phyloP scores from a whole-genome alignment of 1,284 basidiomycete genomes.

The Ganoderma lucidum region DNA sequence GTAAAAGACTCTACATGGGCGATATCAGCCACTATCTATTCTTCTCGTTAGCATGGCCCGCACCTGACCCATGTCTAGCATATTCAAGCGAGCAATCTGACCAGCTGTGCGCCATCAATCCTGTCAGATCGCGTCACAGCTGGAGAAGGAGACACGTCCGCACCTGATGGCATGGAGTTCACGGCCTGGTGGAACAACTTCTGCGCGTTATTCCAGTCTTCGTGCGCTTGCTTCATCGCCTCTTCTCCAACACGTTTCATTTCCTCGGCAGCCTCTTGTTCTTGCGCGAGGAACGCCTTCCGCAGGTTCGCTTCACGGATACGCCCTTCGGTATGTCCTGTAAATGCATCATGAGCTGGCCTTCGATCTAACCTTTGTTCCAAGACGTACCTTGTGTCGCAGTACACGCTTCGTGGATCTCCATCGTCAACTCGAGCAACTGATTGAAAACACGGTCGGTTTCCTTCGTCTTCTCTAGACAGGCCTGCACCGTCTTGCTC shows the following conservation, averaged over 20 bases:
- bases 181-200: conserved; percentile 11
- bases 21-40: background rate
- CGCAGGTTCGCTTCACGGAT: conserved; percentile 14
- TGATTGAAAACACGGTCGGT: conserved; percentile 17
- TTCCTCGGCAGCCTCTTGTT: conserved; percentile 16
- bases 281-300: conserved; percentile 7
- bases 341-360: background rate
- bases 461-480: conserved; percentile 22
- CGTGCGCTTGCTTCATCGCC: conserved; percentile 11
- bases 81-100: background rate
- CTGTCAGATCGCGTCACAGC: background rate
- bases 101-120: background rate
- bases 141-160: background rate
- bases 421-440: conserved; percentile 24
- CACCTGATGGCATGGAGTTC: conserved; percentile 16
- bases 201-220: conserved; percentile 14
- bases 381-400: conserved; percentile 17
- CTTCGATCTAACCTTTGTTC: background rate
- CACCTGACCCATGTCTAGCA: background rate
- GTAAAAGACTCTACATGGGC: background rate
- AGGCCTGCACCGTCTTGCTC: conserved; percentile 19
- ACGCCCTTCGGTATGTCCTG: conserved; percentile 15
- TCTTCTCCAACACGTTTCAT: conserved; percentile 18
- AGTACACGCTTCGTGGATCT: conserved; percentile 21
- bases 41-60: background rate